Conservation (phyloP, 1,284 basidiomycete species). For the Entoloma clypeatum region DNA sequence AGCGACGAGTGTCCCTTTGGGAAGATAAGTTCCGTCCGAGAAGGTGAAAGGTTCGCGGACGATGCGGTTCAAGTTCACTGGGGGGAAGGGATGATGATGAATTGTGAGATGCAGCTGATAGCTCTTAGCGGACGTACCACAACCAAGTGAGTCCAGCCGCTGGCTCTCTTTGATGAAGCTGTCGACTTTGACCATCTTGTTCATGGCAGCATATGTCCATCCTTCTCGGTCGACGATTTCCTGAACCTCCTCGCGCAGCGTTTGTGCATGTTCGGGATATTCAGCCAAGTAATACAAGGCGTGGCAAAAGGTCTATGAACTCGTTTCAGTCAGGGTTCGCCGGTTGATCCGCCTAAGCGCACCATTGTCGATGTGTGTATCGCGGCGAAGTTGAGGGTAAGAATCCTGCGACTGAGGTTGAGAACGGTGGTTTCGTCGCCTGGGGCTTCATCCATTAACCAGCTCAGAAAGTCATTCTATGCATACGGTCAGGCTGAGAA, state of each 20-base stretch:
- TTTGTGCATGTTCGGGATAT: conserved; percentile 33
- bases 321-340: background rate
- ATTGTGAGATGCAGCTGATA: background rate
- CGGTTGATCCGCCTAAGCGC: background rate
- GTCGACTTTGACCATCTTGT: conserved; percentile 38
- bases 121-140: conserved; percentile 14
- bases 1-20: conserved; percentile 20
- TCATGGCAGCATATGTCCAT: conserved; percentile 39
- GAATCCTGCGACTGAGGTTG: conserved; percentile 20
- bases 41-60: conserved; percentile 25
- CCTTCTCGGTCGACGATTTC: conserved; percentile 28
- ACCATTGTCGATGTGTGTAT: conserved; percentile 23
- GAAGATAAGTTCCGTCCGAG: conserved; percentile 26
- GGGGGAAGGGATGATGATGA: background rate
- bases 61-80: conserved; percentile 26
- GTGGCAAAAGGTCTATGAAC: conserved; percentile 12
- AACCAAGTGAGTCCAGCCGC: conserved; percentile 13
- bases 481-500: background rate
- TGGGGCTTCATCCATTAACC: conserved; percentile 26
- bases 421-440: conserved; percentile 19
- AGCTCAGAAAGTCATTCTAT: conserved; percentile 29
- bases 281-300: conserved; percentile 37
- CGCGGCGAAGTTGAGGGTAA: conserved; percentile 20
- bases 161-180: conserved; percentile 34
- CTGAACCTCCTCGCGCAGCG: conserved; percentile 43